These are phyloP conservation scores for Xanthoconium purpureum DNA, from an alignment of 768 basidiomycete genomes.

Conservation along the genomic window DNA sequence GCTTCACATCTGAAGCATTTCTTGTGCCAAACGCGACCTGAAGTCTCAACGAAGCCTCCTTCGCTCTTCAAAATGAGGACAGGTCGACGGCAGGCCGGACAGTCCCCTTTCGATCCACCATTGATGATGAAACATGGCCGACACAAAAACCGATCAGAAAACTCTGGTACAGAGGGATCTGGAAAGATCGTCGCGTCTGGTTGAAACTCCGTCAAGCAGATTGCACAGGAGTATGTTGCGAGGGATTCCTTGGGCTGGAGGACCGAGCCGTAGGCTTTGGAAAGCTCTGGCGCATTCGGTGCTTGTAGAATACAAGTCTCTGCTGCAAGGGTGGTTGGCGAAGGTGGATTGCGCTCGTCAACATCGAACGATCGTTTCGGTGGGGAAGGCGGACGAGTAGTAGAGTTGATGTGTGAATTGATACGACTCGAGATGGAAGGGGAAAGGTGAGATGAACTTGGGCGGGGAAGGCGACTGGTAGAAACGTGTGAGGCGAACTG, in stretches of 20 bases:
- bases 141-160: conserved; percentile 62
- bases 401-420: conserved; percentile 55
- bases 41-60: conserved; percentile 72
- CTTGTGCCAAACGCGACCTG: conserved; percentile 76
- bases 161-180: conserved; percentile 42
- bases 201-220: conserved; percentile 62
- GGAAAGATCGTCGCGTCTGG: conserved; percentile 88
- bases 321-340: conserved; percentile 46
- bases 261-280: conserved; percentile 84
- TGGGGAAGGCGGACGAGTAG: conserved; percentile 57
- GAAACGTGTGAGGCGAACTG: neutral
- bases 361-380: conserved; percentile 40
- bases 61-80: conserved; percentile 75
- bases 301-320: conserved; percentile 62
- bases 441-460: conserved; percentile 35
- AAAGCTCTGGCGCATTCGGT: conserved; percentile 56
- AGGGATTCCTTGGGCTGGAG: conserved; percentile 76
- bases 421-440: conserved; percentile 44
- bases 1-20: conserved; percentile 73
- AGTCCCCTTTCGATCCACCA: conserved; percentile 77
- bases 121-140: conserved; percentile 65
- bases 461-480: conserved; percentile 50
- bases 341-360: conserved; percentile 19
- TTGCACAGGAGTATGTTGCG: conserved; percentile 62
- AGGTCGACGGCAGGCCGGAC: conserved; percentile 62